Percentiles rank a stretch among this genome's conserved stretches.
Conservation (phyloP, 768 basidiomycete genomes). For the Russula griseocarnosa region DNA sequence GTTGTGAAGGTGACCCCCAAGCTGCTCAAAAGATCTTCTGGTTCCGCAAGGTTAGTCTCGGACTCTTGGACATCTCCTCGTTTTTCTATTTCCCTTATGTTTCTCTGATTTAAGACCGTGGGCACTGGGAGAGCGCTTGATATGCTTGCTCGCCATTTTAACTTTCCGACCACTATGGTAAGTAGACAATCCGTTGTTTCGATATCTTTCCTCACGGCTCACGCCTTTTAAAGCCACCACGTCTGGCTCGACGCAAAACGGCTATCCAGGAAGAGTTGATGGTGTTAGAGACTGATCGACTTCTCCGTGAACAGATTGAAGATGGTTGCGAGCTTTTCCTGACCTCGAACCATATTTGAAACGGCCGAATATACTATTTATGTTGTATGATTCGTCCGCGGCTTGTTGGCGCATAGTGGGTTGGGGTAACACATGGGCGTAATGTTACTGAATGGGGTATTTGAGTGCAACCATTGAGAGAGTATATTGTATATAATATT, state of each 20-base stretch:
- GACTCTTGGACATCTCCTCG: not conserved
- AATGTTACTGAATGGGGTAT: not conserved
- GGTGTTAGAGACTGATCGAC: constrained; percentile 46
- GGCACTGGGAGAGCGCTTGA: constrained; percentile 63
- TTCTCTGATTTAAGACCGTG: constrained; percentile 40
- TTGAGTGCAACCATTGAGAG: constrained; percentile 4
- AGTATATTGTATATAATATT: constrained; percentile 25
- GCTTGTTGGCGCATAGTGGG: not conserved
- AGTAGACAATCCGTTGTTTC: constrained; percentile 26
- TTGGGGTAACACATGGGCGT: no score
- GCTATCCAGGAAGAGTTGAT: constrained; percentile 31
- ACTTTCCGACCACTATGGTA: constrained; percentile 30
- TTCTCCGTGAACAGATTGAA: constrained; percentile 48
- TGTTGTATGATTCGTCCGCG: not conserved
- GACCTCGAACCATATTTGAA: constrained; percentile 1
- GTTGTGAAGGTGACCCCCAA: constrained; percentile 32
- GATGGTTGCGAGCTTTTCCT: constrained; percentile 43
- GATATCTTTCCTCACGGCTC: constrained; percentile 23
- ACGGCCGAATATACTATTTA: no score
- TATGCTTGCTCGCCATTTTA: constrained; percentile 41
- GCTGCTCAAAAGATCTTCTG: constrained; percentile 52
- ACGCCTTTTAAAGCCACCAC: constrained; percentile 38
- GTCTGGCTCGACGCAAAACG: constrained; percentile 34
- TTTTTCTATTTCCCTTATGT: not conserved
- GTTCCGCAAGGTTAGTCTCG: constrained; percentile 59